Evolutionary conservation across 179 eudicot species (phyloP).

Genomic region (Carnegiea gigantea): DNA sequence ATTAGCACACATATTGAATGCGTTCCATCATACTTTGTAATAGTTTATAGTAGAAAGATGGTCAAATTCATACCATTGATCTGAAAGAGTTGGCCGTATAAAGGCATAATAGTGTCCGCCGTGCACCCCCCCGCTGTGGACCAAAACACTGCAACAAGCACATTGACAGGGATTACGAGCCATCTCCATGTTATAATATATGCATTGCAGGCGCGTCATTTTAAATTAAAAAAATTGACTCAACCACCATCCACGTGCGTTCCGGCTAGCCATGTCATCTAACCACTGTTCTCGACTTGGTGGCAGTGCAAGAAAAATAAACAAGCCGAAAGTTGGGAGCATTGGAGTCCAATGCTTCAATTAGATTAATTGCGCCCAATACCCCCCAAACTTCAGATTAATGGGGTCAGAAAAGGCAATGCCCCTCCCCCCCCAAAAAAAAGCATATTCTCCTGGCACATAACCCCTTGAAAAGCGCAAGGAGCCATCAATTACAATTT

Average conservation of each 20-base stretch:
- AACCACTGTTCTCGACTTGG: no score
- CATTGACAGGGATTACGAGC: conserved; percentile 6
- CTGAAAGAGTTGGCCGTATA: conserved; percentile 60
- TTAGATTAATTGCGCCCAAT: no score
- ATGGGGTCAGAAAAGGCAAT: no score
- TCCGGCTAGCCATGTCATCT: no score
- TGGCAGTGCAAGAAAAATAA: no score
- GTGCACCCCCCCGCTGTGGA: conserved; percentile 65
- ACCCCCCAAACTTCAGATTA: no score
- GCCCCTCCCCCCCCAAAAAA: no score
- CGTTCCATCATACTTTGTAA: not conserved
- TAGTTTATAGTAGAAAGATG: not conserved
- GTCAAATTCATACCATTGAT: conserved; percentile 49
- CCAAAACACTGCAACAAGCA: conserved; percentile 50
- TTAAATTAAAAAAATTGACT: no score
- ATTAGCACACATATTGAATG: not conserved
- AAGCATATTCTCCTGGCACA: not conserved
- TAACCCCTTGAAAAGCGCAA: not conserved
- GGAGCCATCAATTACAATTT: not conserved
- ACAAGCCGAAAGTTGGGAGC: no score
- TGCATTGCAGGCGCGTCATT: not conserved
- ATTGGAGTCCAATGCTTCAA: no score
- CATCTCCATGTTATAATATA: not conserved
- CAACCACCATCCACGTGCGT: no score
- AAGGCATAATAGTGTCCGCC: conserved; percentile 74